Evolutionary conservation across 495 filamentous ascomycete genomes (phyloP).

Genomic region (Bombardia bombarda): DNA sequence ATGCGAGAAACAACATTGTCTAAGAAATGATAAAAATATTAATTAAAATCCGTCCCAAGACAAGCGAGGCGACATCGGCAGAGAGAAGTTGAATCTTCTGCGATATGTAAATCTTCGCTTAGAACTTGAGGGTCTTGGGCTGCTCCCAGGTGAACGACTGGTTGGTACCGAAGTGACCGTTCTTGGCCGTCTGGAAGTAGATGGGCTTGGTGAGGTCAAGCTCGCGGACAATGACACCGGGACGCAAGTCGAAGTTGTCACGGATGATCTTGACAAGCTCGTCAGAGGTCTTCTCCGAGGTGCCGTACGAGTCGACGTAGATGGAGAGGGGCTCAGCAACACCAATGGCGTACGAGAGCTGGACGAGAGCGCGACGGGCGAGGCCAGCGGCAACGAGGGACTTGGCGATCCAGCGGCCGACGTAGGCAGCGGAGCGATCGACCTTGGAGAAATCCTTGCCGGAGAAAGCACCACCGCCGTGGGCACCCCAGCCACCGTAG

Average conservation of each 20-base stretch:
- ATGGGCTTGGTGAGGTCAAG: constrained; percentile 91
- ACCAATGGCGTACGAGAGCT: constrained; percentile 98
- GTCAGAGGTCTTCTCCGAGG: constrained; percentile 61
- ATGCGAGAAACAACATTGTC: constrained; percentile 19
- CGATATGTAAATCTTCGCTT: constrained; percentile 34
- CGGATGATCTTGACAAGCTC: constrained; percentile 89
- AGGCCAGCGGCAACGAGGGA: constrained; percentile 85
- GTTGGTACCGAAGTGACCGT: constrained; percentile 96
- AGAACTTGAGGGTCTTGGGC: constrained; percentile 87
- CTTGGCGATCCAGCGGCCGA: constrained; percentile 98
- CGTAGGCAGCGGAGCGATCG: constrained; percentile 95
- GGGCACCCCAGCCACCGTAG: constrained; percentile 99
- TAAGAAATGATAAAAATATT: constrained; percentile 7
- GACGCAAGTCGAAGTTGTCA: constrained; percentile 92
- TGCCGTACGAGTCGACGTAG: constrained; percentile 82
- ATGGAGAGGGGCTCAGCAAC: constrained; percentile 92
- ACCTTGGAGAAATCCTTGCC: constrained; percentile 99
- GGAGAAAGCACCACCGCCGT: constrained; percentile 99
- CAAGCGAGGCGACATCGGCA: constrained; percentile 21
- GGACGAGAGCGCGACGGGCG: constrained; percentile 84
- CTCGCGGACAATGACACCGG: constrained; percentile 97
- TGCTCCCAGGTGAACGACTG: constrained; percentile 97
- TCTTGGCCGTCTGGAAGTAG: constrained; percentile 98
- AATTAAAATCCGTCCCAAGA: constrained; percentile 14
- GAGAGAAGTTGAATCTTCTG: constrained; percentile 32